Evolutionary conservation across 148 eudicot genomes (phyloP).

Genomic region (Chenopodium formosanum): DNA sequence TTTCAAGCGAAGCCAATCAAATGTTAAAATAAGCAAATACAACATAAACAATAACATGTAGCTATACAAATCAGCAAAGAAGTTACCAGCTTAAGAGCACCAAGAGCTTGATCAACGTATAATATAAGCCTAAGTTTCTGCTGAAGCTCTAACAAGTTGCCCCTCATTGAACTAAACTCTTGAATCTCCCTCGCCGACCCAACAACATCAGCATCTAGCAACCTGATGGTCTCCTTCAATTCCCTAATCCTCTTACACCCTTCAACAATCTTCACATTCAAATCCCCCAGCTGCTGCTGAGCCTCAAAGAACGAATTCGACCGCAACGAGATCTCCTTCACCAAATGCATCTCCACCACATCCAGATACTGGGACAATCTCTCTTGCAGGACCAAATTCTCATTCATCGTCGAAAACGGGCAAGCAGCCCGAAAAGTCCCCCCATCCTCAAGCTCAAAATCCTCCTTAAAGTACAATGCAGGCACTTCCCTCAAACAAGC

Average conservation of each 20-base stretch:
- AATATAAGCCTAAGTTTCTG: slow-evolving; percentile 73
- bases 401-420: slow-evolving; percentile 55
- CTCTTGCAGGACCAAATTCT: slow-evolving; percentile 72
- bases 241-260: slow-evolving; percentile 75
- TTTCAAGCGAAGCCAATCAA: background rate
- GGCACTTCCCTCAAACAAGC: slow-evolving; percentile 88
- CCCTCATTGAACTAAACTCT: slow-evolving; percentile 49
- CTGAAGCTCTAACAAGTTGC: slow-evolving; percentile 57
- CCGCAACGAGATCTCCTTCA: slow-evolving; percentile 86
- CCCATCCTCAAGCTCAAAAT: slow-evolving; percentile 76
- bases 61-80: background rate
- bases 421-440: slow-evolving; percentile 74
- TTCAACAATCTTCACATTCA: slow-evolving; percentile 73
- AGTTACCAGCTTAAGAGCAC: slow-evolving; percentile 73
- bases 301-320: slow-evolving; percentile 90
- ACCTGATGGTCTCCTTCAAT: slow-evolving; percentile 69
- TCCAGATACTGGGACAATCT: slow-evolving; percentile 81
- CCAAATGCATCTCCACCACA: slow-evolving; percentile 92
- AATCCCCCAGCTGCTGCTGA: slow-evolving; percentile 74
- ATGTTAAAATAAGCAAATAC: background rate
- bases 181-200: slow-evolving; percentile 65
- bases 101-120: slow-evolving; percentile 79
- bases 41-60: background rate
- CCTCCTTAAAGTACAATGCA: slow-evolving; percentile 85
- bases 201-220: slow-evolving; percentile 72